phyloP scores from a whole-genome alignment of 768 basidiomycete species.

The Suillus cothurnatus region DNA sequence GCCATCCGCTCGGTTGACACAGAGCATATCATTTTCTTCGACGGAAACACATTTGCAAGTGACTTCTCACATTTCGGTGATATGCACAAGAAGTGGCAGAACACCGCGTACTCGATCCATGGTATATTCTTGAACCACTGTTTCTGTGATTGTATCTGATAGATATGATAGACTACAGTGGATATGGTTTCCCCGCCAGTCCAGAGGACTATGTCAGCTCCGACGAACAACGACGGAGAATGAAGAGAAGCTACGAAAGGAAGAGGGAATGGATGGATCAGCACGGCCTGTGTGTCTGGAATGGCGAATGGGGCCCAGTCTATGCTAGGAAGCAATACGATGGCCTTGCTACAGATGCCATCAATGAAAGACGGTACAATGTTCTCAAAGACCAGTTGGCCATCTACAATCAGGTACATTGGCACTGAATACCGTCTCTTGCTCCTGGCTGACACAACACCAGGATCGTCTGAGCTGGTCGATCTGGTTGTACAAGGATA shows the following conservation, averaged over 20 bases:
- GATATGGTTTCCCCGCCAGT: constrained; percentile 70
- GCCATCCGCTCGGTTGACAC: constrained; percentile 74
- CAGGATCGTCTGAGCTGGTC: constrained; percentile 75
- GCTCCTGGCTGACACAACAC: not conserved
- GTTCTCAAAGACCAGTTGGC: constrained; percentile 75
- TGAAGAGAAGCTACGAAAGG: constrained; percentile 64
- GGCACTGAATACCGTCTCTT: not conserved
- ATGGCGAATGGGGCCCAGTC: constrained; percentile 85
- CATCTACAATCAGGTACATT: constrained; percentile 61
- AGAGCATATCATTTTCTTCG: constrained; percentile 76
- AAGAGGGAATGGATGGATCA: constrained; percentile 81
- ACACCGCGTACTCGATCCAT: constrained; percentile 78
- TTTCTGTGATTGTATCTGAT: not conserved
- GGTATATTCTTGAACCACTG: constrained; percentile 37
- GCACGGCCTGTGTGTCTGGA: constrained; percentile 68
- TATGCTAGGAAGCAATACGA: constrained; percentile 67
- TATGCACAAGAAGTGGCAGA: constrained; percentile 61
- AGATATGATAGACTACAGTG: constrained; percentile 24
- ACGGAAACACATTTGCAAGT: constrained; percentile 82
- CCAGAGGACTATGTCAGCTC: constrained; percentile 55
- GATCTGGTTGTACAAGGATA: constrained; percentile 88
- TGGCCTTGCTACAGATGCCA: constrained; percentile 58
- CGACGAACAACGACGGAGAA: constrained; percentile 51
- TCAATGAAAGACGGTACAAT: constrained; percentile 64
- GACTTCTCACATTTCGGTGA: constrained; percentile 77